A percentile compares a stretch with the other conserved stretches of the same genome.
Evolutionary conservation across 202 grass and related monocot genomes (phyloP).

Genomic region (Schoenoplectus tabernaemontani): DNA sequence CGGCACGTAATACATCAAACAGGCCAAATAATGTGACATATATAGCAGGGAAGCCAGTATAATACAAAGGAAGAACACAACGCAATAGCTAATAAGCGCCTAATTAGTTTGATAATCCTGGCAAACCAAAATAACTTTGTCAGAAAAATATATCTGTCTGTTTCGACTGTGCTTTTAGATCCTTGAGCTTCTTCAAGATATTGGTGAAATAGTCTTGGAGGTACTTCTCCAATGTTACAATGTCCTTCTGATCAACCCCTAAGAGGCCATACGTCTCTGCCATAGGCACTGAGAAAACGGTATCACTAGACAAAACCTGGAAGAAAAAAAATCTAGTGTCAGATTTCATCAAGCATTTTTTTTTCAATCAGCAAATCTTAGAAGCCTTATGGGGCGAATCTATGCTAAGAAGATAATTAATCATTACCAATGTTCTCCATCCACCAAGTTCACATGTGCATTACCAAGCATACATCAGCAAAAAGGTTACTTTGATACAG

Average conservation of each 20-base stretch:
- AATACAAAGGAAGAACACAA: conserved; percentile 8
- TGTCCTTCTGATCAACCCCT: conserved; percentile 86
- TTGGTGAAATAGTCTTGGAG: conserved; percentile 87
- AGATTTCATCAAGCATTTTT: neutral
- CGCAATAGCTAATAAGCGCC: conserved; percentile 8
- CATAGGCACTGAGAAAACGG: conserved; percentile 87
- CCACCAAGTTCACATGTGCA: neutral
- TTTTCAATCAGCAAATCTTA: conserved; percentile 12
- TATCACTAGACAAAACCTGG: conserved; percentile 87
- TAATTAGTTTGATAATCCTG: neutral
- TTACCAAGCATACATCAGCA: neutral
- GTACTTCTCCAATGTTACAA: conserved; percentile 81
- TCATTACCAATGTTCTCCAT: neutral
- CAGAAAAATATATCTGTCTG: conserved; percentile 75
- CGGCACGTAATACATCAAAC: neutral
- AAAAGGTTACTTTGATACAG: neutral
- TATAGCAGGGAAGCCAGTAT: neutral
- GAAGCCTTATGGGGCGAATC: neutral
- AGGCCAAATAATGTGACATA: conserved; percentile 12
- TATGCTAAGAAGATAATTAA: too few species aligned
- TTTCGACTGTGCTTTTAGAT: conserved; percentile 87
- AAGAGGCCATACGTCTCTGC: conserved; percentile 74
- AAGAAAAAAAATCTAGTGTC: conserved; percentile 27
- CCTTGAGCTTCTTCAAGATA: conserved; percentile 94
- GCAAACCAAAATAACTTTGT: neutral